Percentiles rank a stretch among this genome's conserved stretches.
phyloP scores from a whole-genome alignment of 108 stramenopile genomes.

The Cyclotella atomus region DNA sequence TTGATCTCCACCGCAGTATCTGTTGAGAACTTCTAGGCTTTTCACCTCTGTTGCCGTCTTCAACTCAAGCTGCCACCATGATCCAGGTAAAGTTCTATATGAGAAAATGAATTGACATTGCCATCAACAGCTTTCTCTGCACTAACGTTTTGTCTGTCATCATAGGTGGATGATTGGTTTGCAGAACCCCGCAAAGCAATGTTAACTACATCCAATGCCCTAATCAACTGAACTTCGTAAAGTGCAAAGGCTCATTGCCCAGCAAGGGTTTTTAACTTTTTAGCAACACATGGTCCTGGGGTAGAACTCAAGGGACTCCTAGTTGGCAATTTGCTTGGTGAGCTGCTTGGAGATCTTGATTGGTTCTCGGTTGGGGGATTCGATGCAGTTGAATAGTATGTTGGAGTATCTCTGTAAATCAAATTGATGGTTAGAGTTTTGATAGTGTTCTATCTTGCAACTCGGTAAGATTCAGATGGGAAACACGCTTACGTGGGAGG shows the following conservation, averaged over 20 bases:
- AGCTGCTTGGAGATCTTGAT: background rate
- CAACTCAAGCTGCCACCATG: background rate
- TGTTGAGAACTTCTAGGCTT: background rate
- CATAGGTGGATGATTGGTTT: background rate
- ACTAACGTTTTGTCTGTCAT: background rate
- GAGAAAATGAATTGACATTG: background rate
- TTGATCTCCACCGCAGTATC: background rate
- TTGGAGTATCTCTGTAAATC: too few species aligned
- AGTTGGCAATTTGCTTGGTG: too few species aligned
- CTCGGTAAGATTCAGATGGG: too few species aligned
- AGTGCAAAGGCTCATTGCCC: background rate
- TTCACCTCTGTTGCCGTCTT: background rate
- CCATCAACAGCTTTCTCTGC: background rate
- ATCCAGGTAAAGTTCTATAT: background rate
- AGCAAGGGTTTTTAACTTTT: background rate
- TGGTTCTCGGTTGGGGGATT: background rate
- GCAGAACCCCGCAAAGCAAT: background rate
- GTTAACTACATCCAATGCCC: background rate
- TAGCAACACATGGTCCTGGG: background rate
- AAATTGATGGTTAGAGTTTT: too few species aligned
- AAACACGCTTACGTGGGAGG: too few species aligned
- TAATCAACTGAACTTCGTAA: background rate
- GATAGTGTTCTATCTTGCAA: too few species aligned
- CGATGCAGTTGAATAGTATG: too few species aligned
- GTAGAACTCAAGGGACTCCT: too few species aligned